phyloP scores from a whole-genome alignment of 2,329 filamentous ascomycete genomes.

The Penicillium occitanis region DNA sequence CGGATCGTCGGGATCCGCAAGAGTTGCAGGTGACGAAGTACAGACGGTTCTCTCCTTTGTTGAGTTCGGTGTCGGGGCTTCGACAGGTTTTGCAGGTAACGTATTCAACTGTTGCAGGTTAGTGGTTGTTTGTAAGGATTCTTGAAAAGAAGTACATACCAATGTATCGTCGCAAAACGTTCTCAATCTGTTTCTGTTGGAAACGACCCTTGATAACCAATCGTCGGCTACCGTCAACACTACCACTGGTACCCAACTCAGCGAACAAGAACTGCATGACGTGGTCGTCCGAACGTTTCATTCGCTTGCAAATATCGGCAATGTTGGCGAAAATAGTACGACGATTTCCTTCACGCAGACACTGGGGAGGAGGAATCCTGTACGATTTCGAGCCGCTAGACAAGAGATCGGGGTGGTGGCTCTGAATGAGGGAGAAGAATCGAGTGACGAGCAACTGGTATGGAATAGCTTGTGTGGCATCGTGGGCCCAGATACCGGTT shows the following conservation, averaged over 20 bases:
- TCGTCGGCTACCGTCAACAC: conserved; percentile 86
- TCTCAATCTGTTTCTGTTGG: conserved; percentile 99
- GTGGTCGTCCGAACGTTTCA: conserved; percentile 98
- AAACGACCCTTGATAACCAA: conserved; percentile 99
- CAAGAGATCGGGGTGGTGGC: conserved; percentile 95
- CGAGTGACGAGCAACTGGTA: conserved; percentile 84
- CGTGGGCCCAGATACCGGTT: conserved; percentile 87
- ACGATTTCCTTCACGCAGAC: conserved; percentile 99
- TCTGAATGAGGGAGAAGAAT: conserved; percentile 92
- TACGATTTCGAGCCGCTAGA: conserved; percentile 88
- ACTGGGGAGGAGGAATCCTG: conserved; percentile 98
- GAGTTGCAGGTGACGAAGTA: conserved; percentile 99
- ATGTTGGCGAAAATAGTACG: conserved; percentile 99
- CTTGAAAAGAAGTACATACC: conserved; percentile 55
- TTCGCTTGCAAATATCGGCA: conserved; percentile 96
- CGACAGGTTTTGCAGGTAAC: conserved; percentile 99
- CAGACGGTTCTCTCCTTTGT: conserved; percentile 97
- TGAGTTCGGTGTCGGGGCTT: conserved; percentile 90
- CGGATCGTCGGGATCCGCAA: conserved; percentile 77
- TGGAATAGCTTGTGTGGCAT: conserved; percentile 72
- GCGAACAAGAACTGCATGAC: conserved; percentile 96
- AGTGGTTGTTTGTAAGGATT: not conserved
- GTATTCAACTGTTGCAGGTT: conserved; percentile 69
- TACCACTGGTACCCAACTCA: conserved; percentile 95
- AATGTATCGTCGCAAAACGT: conserved; percentile 92